phyloP scores from a whole-genome alignment of 768 basidiomycete species.

The Agaricus subrufescens region DNA sequence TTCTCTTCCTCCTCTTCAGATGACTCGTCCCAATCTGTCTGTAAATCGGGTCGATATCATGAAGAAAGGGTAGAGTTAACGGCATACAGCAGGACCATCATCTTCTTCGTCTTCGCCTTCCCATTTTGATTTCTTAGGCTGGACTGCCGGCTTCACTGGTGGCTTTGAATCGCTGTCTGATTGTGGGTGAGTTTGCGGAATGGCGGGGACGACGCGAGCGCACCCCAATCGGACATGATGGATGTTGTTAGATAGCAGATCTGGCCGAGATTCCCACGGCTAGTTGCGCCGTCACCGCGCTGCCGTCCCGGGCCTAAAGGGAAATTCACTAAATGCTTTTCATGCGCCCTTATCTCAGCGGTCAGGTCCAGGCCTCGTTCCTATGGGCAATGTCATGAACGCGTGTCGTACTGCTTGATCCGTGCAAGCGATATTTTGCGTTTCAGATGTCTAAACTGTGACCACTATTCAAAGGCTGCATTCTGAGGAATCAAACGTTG shows the following conservation, averaged over 20 bases:
- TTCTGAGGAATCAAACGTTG: no score
- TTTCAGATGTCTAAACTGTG: no score
- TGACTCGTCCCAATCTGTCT: constrained; percentile 91
- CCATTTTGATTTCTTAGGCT: constrained; percentile 61
- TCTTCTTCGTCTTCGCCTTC: constrained; percentile 91
- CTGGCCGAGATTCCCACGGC: not conserved
- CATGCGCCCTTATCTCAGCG: no score
- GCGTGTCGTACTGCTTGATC: no score
- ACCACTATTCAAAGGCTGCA: no score
- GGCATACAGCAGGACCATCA: constrained; percentile 68
- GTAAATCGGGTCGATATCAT: no score
- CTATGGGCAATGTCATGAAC: no score
- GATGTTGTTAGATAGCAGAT: not conserved
- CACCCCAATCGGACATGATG: constrained; percentile 37
- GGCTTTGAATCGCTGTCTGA: constrained; percentile 33
- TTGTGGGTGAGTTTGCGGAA: constrained; percentile 17
- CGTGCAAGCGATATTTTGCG: no score
- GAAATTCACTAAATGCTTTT: no score
- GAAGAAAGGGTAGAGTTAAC: not conserved
- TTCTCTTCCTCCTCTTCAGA: constrained; percentile 50
- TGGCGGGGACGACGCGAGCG: constrained; percentile 1
- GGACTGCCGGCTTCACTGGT: constrained; percentile 13
- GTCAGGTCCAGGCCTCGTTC: no score
- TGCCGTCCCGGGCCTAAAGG: no score
- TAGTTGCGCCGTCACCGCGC: not conserved